A percentile compares a stretch with the other conserved stretches of the same genome.
Conservation (phyloP, 2,329 filamentous ascomycete species). For the Colletotrichum acutatum region DNA sequence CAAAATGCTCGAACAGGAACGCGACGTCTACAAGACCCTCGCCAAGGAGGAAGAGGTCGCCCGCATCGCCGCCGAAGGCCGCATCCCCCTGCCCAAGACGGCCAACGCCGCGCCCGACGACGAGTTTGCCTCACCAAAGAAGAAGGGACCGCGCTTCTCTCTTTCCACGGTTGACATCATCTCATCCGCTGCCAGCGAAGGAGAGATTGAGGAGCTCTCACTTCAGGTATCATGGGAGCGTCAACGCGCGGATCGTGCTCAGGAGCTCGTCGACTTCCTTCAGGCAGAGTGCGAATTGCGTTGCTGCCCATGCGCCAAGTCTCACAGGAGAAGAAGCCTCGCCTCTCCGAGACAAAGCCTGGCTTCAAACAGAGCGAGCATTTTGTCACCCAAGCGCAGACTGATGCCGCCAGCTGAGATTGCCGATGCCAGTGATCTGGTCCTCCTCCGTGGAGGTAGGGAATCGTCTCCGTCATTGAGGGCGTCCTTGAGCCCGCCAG, state of each 20-base stretch:
- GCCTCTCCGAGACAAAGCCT: constrained; percentile 50
- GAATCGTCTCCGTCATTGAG: constrained; percentile 36
- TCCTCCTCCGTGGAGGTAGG: constrained; percentile 50
- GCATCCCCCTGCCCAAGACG: constrained; percentile 69
- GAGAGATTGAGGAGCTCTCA: constrained; percentile 68
- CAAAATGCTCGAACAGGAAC: constrained; percentile 76
- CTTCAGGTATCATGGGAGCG: constrained; percentile 67
- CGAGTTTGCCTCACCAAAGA: constrained; percentile 70
- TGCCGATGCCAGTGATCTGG: constrained; percentile 53
- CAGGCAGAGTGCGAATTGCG: constrained; percentile 78
- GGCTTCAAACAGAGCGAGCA: constrained; percentile 45
- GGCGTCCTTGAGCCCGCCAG: constrained; percentile 44
- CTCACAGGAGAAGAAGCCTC: constrained; percentile 44
- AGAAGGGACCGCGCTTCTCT: constrained; percentile 55
- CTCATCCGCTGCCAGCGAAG: constrained; percentile 65
- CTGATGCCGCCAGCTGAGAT: constrained; percentile 49
- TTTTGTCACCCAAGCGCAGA: constrained; percentile 47
- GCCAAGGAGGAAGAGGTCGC: constrained; percentile 80
- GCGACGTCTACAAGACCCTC: constrained; percentile 77
- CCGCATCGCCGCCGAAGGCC: constrained; percentile 77
- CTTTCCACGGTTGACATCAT: constrained; percentile 61
- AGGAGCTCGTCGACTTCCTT: constrained; percentile 81
- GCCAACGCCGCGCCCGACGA: constrained; percentile 61
- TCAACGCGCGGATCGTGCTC: constrained; percentile 73
- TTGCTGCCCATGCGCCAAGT: constrained; percentile 70